Evolutionary conservation across 768 basidiomycete species (phyloP).

Genomic region (Sporobolomyces roseus): DNA sequence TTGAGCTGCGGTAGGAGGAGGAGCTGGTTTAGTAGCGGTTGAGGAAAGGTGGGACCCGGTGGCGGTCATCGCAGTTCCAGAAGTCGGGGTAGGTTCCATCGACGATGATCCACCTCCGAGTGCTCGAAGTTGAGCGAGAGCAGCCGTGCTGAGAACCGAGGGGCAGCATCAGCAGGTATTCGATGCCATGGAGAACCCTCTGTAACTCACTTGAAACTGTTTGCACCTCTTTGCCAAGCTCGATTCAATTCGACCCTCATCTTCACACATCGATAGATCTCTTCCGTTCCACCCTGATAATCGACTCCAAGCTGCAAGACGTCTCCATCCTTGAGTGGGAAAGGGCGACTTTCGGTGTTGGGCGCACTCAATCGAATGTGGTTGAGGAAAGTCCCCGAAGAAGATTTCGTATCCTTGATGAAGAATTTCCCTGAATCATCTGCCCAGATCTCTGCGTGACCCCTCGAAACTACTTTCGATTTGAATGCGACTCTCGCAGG

Average conservation of each 20-base stretch:
- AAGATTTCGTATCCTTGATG: constrained; percentile 83
- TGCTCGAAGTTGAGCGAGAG: constrained; percentile 68
- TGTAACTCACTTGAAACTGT: constrained; percentile 80
- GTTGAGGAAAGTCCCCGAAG: constrained; percentile 90
- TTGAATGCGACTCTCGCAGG: constrained; percentile 89
- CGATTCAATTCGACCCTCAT: constrained; percentile 83
- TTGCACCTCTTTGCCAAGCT: constrained; percentile 83
- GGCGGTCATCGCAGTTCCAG: constrained; percentile 22
- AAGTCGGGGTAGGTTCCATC: constrained; percentile 17
- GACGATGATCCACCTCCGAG: constrained; percentile 46
- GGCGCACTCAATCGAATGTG: constrained; percentile 83
- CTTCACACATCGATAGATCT: constrained; percentile 95
- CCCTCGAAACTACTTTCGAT: constrained; percentile 87
- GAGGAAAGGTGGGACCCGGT: constrained; percentile 13
- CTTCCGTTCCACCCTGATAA: constrained; percentile 94
- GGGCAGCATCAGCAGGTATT: neutral
- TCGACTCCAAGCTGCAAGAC: constrained; percentile 92
- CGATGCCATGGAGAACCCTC: too few species aligned
- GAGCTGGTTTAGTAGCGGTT: neutral
- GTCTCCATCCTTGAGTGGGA: constrained; percentile 83
- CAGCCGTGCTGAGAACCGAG: constrained; percentile 52
- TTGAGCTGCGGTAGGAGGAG: neutral
- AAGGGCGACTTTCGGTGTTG: constrained; percentile 71
- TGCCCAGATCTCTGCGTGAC: constrained; percentile 92
- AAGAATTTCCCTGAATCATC: constrained; percentile 60